Percentiles rank a stretch among this genome's conserved stretches.
Conservation (phyloP, 495 filamentous ascomycete species). For the Trichoderma reesei region DNA sequence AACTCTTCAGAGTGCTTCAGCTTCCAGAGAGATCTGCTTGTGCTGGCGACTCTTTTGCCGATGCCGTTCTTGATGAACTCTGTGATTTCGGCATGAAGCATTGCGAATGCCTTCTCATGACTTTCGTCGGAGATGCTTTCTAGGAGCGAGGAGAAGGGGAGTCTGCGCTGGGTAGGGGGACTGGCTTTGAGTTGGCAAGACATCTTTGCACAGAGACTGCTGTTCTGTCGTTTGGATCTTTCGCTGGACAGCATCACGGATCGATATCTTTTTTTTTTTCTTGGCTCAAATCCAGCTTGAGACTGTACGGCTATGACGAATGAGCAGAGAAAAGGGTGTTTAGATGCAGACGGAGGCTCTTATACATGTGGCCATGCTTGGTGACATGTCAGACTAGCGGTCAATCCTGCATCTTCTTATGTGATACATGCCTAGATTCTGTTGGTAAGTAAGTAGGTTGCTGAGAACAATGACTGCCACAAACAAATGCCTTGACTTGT, state of each 20-base stretch:
- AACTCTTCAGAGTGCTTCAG: neutral
- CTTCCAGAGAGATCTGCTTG: neutral
- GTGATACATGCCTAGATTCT: neutral
- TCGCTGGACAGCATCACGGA: neutral
- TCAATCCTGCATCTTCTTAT: neutral
- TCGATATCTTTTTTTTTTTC: too few species aligned
- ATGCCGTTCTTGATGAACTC: neutral
- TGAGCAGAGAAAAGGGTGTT: neutral
- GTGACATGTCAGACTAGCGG: constrained; percentile 1
- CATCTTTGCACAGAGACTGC: neutral
- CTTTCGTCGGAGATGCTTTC: neutral
- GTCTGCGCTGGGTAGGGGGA: neutral
- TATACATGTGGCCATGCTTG: neutral
- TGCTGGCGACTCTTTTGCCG: neutral
- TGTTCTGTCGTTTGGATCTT: neutral
- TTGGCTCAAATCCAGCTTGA: neutral
- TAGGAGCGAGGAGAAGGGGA: neutral
- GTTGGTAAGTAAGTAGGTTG: neutral
- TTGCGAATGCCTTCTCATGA: neutral
- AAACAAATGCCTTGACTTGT: neutral
- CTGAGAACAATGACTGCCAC: neutral
- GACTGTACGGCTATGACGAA: neutral
- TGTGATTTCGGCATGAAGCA: neutral
- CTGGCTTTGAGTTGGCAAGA: neutral
- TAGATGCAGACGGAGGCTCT: neutral